Conservation (phyloP, 1,139 yeast genomes). For the Hansenula sp. region DNA sequence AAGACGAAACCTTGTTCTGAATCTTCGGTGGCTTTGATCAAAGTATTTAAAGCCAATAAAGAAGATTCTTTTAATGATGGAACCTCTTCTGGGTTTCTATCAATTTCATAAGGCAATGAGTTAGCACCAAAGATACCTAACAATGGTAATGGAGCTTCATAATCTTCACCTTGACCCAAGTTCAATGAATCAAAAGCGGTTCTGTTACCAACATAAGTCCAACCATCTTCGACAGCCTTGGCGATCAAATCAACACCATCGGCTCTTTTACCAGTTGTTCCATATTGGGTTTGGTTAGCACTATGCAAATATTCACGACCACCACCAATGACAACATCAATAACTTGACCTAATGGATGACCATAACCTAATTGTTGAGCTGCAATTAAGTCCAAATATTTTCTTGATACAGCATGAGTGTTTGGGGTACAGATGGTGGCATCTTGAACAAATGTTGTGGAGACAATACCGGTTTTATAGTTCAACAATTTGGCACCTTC, state of each 20-base stretch:
- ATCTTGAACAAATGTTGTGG: constrained; percentile 23
- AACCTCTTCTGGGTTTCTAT: constrained; percentile 16
- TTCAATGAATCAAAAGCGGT: constrained; percentile 13
- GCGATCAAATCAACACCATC: constrained; percentile 20
- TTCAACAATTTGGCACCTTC: constrained; percentile 21
- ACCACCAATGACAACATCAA: constrained; percentile 23
- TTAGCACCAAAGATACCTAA: constrained; percentile 16
- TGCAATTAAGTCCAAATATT: constrained; percentile 17
- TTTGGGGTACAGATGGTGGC: constrained; percentile 24
- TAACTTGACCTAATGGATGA: constrained; percentile 22
- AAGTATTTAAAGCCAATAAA: constrained; percentile 19
- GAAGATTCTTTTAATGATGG: constrained; percentile 21
- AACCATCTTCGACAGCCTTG: constrained; percentile 19
- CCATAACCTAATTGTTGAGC: constrained; percentile 21
- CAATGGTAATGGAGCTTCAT: constrained; percentile 14
- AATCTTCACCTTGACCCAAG: constrained; percentile 6
- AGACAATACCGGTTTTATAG: constrained; percentile 21
- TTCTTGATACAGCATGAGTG: constrained; percentile 18
- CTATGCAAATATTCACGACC: constrained; percentile 22
- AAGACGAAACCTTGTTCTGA: constrained; percentile 21
- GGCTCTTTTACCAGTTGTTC: constrained; percentile 16
- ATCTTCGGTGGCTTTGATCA: constrained; percentile 20
- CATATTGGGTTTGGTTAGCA: constrained; percentile 15
- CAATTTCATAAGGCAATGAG: constrained; percentile 18
- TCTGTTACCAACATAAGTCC: constrained; percentile 21